phyloP scores from a whole-genome alignment of 768 basidiomycete genomes.

The Lactarius deliciosus region DNA sequence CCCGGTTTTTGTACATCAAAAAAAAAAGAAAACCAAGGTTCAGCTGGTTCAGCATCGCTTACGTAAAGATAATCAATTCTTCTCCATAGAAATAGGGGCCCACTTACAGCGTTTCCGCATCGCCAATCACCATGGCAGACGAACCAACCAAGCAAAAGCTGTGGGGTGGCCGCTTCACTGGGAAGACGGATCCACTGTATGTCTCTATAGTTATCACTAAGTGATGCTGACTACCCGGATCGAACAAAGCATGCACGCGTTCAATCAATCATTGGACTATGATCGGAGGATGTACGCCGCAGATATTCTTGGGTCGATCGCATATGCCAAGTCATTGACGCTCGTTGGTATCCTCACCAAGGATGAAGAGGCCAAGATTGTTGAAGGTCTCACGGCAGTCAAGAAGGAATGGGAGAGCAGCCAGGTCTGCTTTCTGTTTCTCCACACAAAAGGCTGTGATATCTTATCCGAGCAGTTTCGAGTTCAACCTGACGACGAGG shows the following conservation, averaged over 20 bases:
- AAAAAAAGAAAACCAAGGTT: too few species aligned
- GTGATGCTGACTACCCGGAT: conserved; percentile 20
- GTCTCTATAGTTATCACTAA: conserved; percentile 31
- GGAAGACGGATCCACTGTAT: conserved; percentile 83
- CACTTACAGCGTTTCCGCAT: neutral
- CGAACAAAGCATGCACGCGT: conserved; percentile 82
- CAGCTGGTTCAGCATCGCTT: too few species aligned
- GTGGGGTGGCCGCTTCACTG: conserved; percentile 88
- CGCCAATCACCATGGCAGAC: conserved; percentile 35
- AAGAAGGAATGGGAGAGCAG: conserved; percentile 84
- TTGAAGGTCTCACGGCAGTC: conserved; percentile 71
- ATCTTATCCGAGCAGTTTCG: conserved; percentile 54
- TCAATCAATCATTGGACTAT: conserved; percentile 94
- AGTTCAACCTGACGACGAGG: conserved; percentile 86
- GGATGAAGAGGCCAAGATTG: conserved; percentile 72
- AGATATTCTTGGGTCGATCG: conserved; percentile 92
- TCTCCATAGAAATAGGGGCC: too few species aligned
- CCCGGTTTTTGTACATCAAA: too few species aligned
- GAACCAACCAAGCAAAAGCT: conserved; percentile 66
- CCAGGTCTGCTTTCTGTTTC: conserved; percentile 47
- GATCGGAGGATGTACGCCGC: conserved; percentile 92
- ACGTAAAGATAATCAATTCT: too few species aligned
- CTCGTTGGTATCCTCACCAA: conserved; percentile 77
- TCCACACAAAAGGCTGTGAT: conserved; percentile 1
- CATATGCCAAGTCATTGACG: conserved; percentile 86